Conservation (phyloP, 441 rosid species). For the Erysimum cheiri region DNA sequence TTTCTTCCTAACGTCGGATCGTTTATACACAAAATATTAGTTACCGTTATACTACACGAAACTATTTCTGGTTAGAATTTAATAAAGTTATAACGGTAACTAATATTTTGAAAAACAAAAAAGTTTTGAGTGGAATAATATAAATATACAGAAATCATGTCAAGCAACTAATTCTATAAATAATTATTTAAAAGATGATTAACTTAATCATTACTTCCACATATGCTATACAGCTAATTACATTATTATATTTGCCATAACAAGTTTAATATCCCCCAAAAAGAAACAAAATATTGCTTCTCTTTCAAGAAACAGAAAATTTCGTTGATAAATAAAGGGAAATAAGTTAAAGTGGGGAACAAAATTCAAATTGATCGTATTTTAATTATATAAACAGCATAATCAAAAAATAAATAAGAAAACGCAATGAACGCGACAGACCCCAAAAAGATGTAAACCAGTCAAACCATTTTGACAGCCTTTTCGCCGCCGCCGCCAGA, state of each 20-base stretch:
- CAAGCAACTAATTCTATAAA: slow-evolving; percentile 14
- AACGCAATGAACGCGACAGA: slow-evolving; percentile 33
- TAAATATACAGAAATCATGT: slow-evolving; percentile 18
- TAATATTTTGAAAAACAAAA: neutral
- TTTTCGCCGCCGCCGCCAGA: slow-evolving; percentile 29
- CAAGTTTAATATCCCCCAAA: slow-evolving; percentile 9
- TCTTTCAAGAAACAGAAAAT: neutral
- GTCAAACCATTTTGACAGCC: slow-evolving; percentile 40
- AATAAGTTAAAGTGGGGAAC: neutral
- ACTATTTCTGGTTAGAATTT: too few species aligned
- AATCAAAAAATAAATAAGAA: neutral
- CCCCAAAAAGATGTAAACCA: slow-evolving; percentile 22
- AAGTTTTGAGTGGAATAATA: neutral
- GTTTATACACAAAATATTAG: too few species aligned
- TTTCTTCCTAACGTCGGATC: too few species aligned
- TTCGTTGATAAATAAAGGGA: neutral
- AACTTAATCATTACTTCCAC: slow-evolving; percentile 28
- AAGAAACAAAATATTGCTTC: slow-evolving; percentile 12
- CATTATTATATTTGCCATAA: slow-evolving; percentile 8
- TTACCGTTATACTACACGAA: too few species aligned
- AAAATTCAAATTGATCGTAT: slow-evolving; percentile 17
- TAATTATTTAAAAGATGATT: slow-evolving; percentile 2
- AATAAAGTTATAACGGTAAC: neutral
- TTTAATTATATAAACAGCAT: slow-evolving; percentile 27
- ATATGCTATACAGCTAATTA: slow-evolving; percentile 37